Evolutionary conservation across 805 yeast genomes (phyloP), one percentile per base, ranked within the genome.

Genomic region (Cyberlindnera subsufficiens): DNA sequence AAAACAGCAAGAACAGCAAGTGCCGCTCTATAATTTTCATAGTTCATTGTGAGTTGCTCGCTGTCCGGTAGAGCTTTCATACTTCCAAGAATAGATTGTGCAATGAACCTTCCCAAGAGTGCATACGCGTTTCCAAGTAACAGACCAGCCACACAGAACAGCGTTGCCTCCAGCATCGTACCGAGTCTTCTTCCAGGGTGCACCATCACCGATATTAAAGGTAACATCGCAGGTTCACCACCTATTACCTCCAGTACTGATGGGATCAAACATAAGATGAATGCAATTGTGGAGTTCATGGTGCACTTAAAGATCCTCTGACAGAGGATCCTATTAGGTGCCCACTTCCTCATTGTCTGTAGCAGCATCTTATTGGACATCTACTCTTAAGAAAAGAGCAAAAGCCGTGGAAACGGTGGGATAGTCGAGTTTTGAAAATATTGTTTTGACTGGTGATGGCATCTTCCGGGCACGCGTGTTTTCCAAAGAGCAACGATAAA

Each of bases 141-240:
- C 25, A 70, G 42, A 0, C 78, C 78, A 3, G 69, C 58, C 2
- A 61, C 46, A 51, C 73, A 69, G 37, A 68, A 59, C 4, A 68
- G 51, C 7, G 62, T 61, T 18, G 68, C 67, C 46, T 73, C 75
- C 20, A 73, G 60, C 52, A 73, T 71, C 6, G 72, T 66, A 18
- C 77, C 74, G 3, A 71, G 60, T 39, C 78, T 61, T 47, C 76
- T 63, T 0, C 78, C 77, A 2, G 77, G 77, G 48, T 72, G 75
- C 5, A 69, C 69, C 53, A 69, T 70, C 14, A 72, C 76, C 2
- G 75, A 65, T 5, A 70, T 64, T 33, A 73, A 48, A 0, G 75
- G 72, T 10, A 72, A 52, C 67, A 73, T 65, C 10, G 71, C 70
- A 1, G 73, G 68, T 31, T 69, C 67, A 5, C 52, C 51, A 5